Conservation (phyloP, 306 rosid species). For the Vicia faba region DNA sequence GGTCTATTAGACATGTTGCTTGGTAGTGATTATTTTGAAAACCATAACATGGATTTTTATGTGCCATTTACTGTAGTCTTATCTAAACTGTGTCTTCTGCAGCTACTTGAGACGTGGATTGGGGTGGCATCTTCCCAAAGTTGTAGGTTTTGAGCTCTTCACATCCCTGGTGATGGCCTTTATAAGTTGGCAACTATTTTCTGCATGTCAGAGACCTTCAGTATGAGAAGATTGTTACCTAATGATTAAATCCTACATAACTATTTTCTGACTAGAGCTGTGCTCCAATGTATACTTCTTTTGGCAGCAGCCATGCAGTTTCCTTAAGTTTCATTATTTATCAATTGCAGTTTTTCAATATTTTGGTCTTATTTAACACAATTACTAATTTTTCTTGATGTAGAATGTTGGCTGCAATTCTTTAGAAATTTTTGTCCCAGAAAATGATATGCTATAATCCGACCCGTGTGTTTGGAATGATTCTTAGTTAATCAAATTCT, state of each 20-base stretch:
- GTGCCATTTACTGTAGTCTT: slow-evolving; percentile 8
- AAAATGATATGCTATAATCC: slow-evolving; percentile 15
- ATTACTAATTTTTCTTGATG: slow-evolving; percentile 12
- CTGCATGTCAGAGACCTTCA: slow-evolving; percentile 94
- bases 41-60: slow-evolving; percentile 1
- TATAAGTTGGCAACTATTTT: slow-evolving; percentile 85
- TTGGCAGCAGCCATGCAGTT: slow-evolving; percentile 36
- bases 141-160: slow-evolving; percentile 88
- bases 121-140: slow-evolving; percentile 92
- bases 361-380: slow-evolving; percentile 19
- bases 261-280: slow-evolving; percentile 27
- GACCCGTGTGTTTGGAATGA: neutral
- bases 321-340: slow-evolving; percentile 31
- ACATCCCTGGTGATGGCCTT: slow-evolving; percentile 89
- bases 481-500: neutral
- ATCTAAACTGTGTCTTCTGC: slow-evolving; percentile 44
- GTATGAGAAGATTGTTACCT: slow-evolving; percentile 41
- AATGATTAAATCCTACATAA: slow-evolving; percentile 32
- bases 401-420: slow-evolving; percentile 34
- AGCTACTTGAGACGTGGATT: slow-evolving; percentile 89
- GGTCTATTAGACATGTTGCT: slow-evolving; percentile 23
- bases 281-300: slow-evolving; percentile 38
- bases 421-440: slow-evolving; percentile 35
- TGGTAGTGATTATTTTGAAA: slow-evolving; percentile 15
- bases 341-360: slow-evolving; percentile 31